Evolutionary conservation across 2,329 filamentous ascomycete genomes (phyloP), one percentile per base, ranked within the genome.

Genomic region (Ceratocystis harringtonii): DNA sequence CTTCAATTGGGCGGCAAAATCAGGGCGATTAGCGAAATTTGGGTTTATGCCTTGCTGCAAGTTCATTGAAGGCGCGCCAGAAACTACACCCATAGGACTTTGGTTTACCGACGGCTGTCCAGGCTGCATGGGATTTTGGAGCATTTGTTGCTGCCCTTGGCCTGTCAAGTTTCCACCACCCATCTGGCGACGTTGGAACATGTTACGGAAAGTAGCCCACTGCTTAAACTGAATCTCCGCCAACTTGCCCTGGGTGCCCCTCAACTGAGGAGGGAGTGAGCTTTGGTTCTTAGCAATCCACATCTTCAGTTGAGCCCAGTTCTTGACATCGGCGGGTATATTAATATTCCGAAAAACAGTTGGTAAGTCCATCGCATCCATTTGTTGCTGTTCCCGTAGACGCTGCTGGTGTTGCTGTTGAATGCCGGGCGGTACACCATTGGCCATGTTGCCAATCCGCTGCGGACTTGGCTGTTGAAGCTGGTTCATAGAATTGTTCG

Each of bases 291-390:
- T 79, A 68, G 76, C 6, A 10, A 62, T 62, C 60, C 77, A 80
- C 1, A 69, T 66, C 69, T 78, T 78, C 10, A 81, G 71, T 2
- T 80, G 77, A 17, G 73, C 72, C 79, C 79, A 81, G 68, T 78
- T 81, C 71, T 79, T 79, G 4, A 79, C 69, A 0, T 80, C 77
- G 0, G 72, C 70, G 1, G 78, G 77, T 2, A 79, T 66, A 22
- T 71, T 69, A 2, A 74, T 70, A 1, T 73, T 68, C 15, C 73
- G 70, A 15, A 76, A 68, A 4, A 79, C 69, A 1, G 70, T 69
- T 0, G 78, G 78, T 0, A 82, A 68, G 10, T 81, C 79, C 76
- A 81, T 77, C 8, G 69, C 73, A 67, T 81, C 79, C 76, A 81
- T 48, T 48, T 62, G 41, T 8, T 62, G 61, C 8, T 58, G 28